Conservation (phyloP, 1,284 basidiomycete genomes). For the Psilocybe mexicana region DNA sequence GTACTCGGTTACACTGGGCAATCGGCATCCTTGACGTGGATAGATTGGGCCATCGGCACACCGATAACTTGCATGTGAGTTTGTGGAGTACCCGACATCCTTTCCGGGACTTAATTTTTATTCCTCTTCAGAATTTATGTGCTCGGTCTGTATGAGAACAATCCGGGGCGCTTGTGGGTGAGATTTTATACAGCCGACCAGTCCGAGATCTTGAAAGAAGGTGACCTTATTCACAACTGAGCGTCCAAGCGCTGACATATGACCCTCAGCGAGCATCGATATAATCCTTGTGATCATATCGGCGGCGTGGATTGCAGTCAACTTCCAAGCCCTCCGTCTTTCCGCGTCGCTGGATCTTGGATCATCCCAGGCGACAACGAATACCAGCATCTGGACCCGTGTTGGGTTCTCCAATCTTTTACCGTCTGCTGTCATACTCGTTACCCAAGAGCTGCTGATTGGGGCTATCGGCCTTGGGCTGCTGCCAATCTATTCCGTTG, state of each 20-base stretch:
- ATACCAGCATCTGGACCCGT: not conserved
- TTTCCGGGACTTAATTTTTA: not conserved
- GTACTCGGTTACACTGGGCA: not conserved
- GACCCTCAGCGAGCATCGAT: not conserved
- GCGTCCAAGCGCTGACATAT: not conserved
- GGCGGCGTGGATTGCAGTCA: not conserved
- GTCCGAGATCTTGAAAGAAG: not conserved
- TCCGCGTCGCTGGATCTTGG: not conserved
- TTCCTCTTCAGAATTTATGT: not conserved
- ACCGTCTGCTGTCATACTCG: not conserved
- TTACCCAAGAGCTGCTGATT: not conserved
- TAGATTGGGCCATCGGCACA: not conserved
- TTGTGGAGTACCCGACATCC: not conserved
- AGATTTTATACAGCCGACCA: not conserved
- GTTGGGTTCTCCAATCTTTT: not conserved
- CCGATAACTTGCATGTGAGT: not conserved
- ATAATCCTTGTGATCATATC: not conserved
- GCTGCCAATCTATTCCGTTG: too few relatives aligned
- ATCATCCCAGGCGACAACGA: not conserved
- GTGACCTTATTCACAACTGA: not conserved
- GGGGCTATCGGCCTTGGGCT: not conserved
- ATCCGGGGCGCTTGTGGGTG: not conserved
- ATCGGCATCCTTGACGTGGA: not conserved
- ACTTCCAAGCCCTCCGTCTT: not conserved
- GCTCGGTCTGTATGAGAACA: not conserved